A percentile compares a stretch with the other conserved stretches of the same genome.
Conservation (phyloP, 1,139 yeast species). For the Saccharomyces hybrid region DNA sequence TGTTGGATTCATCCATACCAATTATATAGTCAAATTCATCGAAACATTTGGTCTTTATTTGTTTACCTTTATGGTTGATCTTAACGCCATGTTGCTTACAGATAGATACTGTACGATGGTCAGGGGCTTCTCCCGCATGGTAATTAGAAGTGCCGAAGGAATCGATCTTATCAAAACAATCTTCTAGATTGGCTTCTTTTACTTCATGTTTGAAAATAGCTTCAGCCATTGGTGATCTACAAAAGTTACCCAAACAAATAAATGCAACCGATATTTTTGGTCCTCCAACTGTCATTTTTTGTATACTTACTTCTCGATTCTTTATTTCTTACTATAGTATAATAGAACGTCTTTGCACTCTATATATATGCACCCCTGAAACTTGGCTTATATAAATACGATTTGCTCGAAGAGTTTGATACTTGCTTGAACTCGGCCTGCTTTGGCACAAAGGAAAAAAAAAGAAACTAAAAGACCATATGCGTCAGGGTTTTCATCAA, state of each 20-base stretch:
- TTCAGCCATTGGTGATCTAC: conserved; percentile 98
- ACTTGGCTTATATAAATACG: neutral
- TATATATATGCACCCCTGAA: neutral
- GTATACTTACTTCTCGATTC: neutral
- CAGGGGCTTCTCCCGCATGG: conserved; percentile 79
- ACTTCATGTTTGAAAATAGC: conserved; percentile 74
- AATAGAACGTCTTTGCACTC: neutral
- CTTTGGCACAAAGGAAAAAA: neutral
- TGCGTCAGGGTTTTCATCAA: neutral
- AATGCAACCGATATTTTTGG: conserved; percentile 61
- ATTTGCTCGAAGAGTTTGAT: neutral
- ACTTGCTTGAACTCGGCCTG: neutral
- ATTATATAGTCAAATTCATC: conserved; percentile 68
- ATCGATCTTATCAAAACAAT: conserved; percentile 50
- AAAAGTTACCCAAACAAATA: conserved; percentile 87
- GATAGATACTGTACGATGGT: conserved; percentile 59
- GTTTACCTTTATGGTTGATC: conserved; percentile 68
- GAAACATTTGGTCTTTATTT: conserved; percentile 53
- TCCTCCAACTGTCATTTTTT: conserved; percentile 11
- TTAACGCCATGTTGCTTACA: conserved; percentile 70
- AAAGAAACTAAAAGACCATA: neutral
- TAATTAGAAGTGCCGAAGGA: conserved; percentile 86
- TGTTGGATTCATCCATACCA: conserved; percentile 76
- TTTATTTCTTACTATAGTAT: neutral
- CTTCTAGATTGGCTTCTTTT: conserved; percentile 37